These are phyloP conservation scores for Rasamsonia emersonii DNA, from an alignment of 2,329 filamentous ascomycete species.

Conservation along the genomic window DNA sequence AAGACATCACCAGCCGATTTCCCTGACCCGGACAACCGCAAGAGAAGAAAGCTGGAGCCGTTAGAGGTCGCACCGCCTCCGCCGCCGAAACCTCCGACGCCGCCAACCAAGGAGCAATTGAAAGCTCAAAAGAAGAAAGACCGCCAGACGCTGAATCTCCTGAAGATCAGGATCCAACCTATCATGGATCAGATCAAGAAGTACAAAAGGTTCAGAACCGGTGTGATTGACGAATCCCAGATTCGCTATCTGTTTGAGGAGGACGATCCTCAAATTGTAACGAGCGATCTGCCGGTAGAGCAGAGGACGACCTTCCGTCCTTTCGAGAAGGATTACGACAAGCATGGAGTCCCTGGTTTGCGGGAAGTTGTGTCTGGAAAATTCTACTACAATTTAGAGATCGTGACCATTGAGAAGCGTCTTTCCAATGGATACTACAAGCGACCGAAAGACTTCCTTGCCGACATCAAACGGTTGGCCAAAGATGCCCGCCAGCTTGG, in stretches of 20 bases:
- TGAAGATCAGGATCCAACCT: conserved; percentile 84
- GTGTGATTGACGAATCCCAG: conserved; percentile 63
- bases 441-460: conserved; percentile 77
- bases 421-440: conserved; percentile 95
- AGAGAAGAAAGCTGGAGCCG: conserved; percentile 71
- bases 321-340: conserved; percentile 71
- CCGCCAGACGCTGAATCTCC: conserved; percentile 69
- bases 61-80: conserved; percentile 67
- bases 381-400: conserved; percentile 92
- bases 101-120: conserved; percentile 67
- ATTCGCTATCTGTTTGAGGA: conserved; percentile 82
- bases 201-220: conserved; percentile 79
- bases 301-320: conserved; percentile 57
- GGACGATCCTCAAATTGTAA: conserved; percentile 59
- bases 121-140: conserved; percentile 75
- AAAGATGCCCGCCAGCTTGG: conserved; percentile 75
- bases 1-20: conserved; percentile 75
- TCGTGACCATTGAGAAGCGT: conserved; percentile 88
- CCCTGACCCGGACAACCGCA: conserved; percentile 75
- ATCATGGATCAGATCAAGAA: conserved; percentile 98
- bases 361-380: conserved; percentile 67
- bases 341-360: conserved; percentile 67
- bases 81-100: conserved; percentile 52
- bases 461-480: conserved; percentile 74
- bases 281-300: conserved; percentile 51